A percentile compares a stretch with the other conserved stretches of the same genome.
Evolutionary conservation across 441 rosid genomes (phyloP).

Genomic region (Rhodomyrtus psidioides): DNA sequence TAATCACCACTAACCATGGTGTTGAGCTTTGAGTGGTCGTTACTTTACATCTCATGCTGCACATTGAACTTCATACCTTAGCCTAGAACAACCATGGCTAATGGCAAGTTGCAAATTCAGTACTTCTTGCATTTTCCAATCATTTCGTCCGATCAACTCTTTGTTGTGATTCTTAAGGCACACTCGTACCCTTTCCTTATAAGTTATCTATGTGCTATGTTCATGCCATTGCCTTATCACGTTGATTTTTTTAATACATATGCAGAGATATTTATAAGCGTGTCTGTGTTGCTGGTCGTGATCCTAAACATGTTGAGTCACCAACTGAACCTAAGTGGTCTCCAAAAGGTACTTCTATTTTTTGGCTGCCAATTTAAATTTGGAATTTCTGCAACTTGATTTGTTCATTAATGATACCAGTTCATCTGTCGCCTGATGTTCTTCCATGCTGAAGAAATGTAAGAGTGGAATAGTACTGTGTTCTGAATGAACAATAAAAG

Average conservation of each 20-base stretch:
- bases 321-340: slow-evolving; percentile 98
- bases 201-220: not conserved
- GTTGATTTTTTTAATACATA: not conserved
- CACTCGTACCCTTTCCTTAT: not conserved
- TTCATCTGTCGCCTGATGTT: not conserved
- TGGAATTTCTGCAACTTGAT: not conserved
- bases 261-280: slow-evolving; percentile 59
- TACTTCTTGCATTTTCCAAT: not conserved
- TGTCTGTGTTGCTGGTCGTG: slow-evolving; percentile 79
- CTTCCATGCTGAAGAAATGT: not conserved
- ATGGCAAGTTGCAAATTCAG: not conserved
- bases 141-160: not conserved
- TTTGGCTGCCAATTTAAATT: not conserved
- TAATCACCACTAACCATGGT: not conserved
- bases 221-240: not conserved
- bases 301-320: slow-evolving; percentile 62
- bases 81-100: not conserved
- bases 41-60: not conserved
- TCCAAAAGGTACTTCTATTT: slow-evolving; percentile 37
- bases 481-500: not conserved
- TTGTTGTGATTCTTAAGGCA: not conserved
- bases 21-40: not conserved
- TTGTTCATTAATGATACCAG: not conserved
- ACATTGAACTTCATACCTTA: not conserved
- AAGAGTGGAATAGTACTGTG: not conserved